Evolutionary conservation across 345 rosid genomes (phyloP).

Genomic region (Rhodamnia argentea): DNA sequence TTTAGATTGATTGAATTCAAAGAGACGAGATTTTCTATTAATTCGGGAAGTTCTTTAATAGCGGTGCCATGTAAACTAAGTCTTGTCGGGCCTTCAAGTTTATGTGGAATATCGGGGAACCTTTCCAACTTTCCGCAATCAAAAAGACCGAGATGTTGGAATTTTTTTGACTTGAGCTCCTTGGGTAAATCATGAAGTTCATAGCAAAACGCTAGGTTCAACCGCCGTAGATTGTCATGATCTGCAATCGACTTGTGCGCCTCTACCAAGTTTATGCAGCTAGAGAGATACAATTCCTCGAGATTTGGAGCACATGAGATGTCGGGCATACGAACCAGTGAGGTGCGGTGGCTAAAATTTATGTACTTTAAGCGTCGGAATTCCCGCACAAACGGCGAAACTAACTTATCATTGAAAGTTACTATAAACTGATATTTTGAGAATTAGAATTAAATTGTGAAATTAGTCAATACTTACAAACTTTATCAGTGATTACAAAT

Average conservation of each 20-base stretch:
- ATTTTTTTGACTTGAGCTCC: background rate
- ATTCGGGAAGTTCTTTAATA: background rate
- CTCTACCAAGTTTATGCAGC: background rate
- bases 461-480: too few relatives aligned
- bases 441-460: too few relatives aligned
- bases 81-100: background rate
- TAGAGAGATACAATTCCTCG: background rate
- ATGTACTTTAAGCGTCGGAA: background rate
- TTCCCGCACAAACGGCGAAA: background rate
- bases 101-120: background rate
- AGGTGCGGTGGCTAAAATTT: accelerated
- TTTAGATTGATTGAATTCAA: accelerated
- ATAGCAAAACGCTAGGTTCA: background rate
- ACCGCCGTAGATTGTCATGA: background rate
- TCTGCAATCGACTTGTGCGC: background rate
- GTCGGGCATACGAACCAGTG: background rate
- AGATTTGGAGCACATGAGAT: background rate
- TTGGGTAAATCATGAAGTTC: background rate
- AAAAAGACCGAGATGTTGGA: accelerated
- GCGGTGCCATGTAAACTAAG: accelerated
- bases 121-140: background rate
- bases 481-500: background rate
- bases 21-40: background rate
- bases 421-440: too few relatives aligned
- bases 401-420: too few relatives aligned